phyloP scores from a whole-genome alignment of 75 land plant species.

The Picea glauca region DNA sequence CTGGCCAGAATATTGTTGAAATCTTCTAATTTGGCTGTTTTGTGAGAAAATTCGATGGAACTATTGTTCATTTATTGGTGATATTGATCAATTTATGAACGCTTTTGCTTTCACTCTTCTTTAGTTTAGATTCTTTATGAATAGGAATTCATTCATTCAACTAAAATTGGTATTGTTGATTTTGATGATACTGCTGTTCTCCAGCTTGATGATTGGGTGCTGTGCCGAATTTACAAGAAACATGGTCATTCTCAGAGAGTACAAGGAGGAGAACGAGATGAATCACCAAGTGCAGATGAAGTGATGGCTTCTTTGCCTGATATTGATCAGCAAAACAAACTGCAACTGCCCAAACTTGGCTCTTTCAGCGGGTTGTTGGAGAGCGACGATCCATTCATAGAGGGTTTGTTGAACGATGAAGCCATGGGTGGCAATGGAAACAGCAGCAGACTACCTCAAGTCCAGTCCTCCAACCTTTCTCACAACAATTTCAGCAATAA shows the following conservation, averaged over 20 bases:
- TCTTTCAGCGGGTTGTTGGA: conserved; percentile 24
- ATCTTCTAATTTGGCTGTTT: neutral
- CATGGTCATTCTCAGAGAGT: neutral
- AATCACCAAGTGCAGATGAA: conserved; percentile 14
- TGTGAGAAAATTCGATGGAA: too few relatives aligned
- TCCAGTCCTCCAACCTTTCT: neutral
- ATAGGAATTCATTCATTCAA: neutral
- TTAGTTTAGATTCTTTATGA: neutral
- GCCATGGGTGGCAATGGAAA: conserved; percentile 6
- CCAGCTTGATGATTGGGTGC: conserved; percentile 54
- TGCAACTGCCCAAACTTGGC: conserved; percentile 20
- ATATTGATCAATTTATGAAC: neutral
- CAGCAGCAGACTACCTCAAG: conserved; percentile 1
- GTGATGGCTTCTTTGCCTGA: conserved; percentile 24
- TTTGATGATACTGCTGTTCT: conserved; percentile 5
- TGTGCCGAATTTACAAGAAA: conserved; percentile 56
- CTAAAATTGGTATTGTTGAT: neutral
- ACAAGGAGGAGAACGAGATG: conserved; percentile 5
- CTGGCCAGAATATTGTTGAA: neutral
- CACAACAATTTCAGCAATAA: neutral
- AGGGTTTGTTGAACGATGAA: conserved; percentile 23
- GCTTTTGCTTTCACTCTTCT: neutral
- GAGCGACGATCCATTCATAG: conserved; percentile 20
- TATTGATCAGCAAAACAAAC: conserved; percentile 17
- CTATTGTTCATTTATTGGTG: too few relatives aligned